These are phyloP conservation scores for Prunus salicina DNA, from an alignment of 306 rosid genomes.

Conservation along the genomic window DNA sequence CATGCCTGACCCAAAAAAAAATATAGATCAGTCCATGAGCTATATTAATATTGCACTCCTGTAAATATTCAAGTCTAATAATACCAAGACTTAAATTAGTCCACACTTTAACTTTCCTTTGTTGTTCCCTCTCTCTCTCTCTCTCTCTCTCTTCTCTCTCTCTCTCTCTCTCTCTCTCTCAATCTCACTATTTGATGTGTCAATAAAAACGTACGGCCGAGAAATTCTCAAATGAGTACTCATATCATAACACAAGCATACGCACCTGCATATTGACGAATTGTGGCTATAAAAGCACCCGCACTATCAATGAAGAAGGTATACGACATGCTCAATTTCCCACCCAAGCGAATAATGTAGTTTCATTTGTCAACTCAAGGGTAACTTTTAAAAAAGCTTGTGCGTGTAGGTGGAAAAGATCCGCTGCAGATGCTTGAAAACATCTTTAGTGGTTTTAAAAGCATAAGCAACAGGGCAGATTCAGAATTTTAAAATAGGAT, in stretches of 20 bases:
- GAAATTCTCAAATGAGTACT: too few relatives aligned
- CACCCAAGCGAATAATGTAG: neutral
- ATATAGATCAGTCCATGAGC: neutral
- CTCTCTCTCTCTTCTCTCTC: neutral
- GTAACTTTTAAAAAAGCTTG: neutral
- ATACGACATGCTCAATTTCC: neutral
- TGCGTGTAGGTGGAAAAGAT: neutral
- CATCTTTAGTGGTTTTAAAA: neutral
- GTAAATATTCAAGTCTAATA: neutral
- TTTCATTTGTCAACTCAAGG: neutral
- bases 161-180: neutral
- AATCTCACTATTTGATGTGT: neutral
- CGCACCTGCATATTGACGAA: too few relatives aligned
- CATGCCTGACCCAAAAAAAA: too few relatives aligned
- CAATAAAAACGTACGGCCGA: neutral
- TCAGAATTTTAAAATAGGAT: too few relatives aligned
- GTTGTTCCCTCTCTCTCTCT: neutral
- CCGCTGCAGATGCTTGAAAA: neutral
- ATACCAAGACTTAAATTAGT: neutral
- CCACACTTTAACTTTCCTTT: neutral
- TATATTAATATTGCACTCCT: neutral
- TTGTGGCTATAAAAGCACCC: neutral
- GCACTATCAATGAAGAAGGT: neutral
- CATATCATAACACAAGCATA: too few relatives aligned
- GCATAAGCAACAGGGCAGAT: neutral